Base-by-base conservation (phyloP, 2,329 filamentous ascomycete genomes). In the Fusarium coffeatum region DNA sequence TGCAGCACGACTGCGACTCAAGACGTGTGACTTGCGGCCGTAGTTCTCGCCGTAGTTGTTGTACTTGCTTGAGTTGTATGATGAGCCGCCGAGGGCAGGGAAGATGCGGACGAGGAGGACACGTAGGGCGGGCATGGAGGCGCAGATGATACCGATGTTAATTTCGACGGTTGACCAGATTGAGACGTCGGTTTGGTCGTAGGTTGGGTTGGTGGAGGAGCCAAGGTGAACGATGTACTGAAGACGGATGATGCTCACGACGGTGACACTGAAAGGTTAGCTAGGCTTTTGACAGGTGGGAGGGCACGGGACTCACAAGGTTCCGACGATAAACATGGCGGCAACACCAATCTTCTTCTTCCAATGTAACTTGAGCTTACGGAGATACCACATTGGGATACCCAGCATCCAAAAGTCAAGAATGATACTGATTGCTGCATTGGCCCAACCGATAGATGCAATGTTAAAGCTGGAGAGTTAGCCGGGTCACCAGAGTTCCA, bases 281-380 rank as follows among this genome's bases (percentile, higher is more conserved):
- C 62, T 22, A 45, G n/a, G 6, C 12, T 32, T 6, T 8, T 9
- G 9, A 10, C 1, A 13, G 5, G 18, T 6, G 9, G 3, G 16
- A 8, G 11, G 9, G 6, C 5, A 22, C 1, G 5, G 3, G 3
- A 69, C 79, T 74, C 53, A 80, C 78, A 81, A 81, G 2, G 79
- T 75, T 40, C 84, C 83, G 2, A 84, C 77, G 6, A 78, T 74
- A 46, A 85, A 84, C 80, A 85, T 84, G 34, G 82, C 66, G 1
- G 74, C 71, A 1, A 84, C 78, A 6, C 79, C 79, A 27, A 82
- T 62, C 72, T 84, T 85, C 72, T 83, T 83, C 71, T 79, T 80
- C 70, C 77, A 80, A 18, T 78, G 77, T 4, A 79, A 63, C 4
- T 74, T 73, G 25, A 85, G 69, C 0, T 70, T 71, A 8, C 75